phyloP scores from a whole-genome alignment of 2,329 filamentous ascomycete species.

The Stagonosporopsis chrysanthemi region DNA sequence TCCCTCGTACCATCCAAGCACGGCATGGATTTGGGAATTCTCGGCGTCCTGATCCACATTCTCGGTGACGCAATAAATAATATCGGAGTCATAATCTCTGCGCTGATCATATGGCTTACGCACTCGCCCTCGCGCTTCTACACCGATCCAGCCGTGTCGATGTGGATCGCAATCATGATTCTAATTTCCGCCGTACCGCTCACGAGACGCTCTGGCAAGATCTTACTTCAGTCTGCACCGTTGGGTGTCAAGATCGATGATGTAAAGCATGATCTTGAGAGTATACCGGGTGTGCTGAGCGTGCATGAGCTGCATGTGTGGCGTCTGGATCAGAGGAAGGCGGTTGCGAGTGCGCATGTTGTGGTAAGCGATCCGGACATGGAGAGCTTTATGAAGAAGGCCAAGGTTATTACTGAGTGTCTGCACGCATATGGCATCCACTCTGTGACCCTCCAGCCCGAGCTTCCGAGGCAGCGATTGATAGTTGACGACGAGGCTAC shows the following conservation, averaged over 20 bases:
- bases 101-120: constrained; percentile 72
- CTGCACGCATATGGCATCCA: constrained; percentile 78
- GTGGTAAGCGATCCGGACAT: constrained; percentile 66
- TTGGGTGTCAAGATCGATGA: constrained; percentile 66
- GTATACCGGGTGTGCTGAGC: constrained; percentile 70
- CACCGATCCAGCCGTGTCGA: constrained; percentile 72
- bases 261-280: constrained; percentile 73
- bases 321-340: constrained; percentile 74
- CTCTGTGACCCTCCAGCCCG: constrained; percentile 74
- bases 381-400: constrained; percentile 65
- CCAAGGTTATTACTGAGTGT: constrained; percentile 70
- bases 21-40: constrained; percentile 69
- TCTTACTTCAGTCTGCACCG: constrained; percentile 73
- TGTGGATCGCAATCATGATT: constrained; percentile 78
- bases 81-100: constrained; percentile 74
- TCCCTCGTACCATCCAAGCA: constrained; percentile 31
- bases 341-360: constrained; percentile 74
- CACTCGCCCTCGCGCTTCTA: constrained; percentile 68
- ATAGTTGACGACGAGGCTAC: constrained; percentile 5
- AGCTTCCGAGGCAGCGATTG: constrained; percentile 47
- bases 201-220: constrained; percentile 66
- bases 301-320: constrained; percentile 79
- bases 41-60: constrained; percentile 75
- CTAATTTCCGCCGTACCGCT: constrained; percentile 69
- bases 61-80: constrained; percentile 79